phyloP scores from a whole-genome alignment of 805 yeast genomes.

The Barnettozyma californica region DNA sequence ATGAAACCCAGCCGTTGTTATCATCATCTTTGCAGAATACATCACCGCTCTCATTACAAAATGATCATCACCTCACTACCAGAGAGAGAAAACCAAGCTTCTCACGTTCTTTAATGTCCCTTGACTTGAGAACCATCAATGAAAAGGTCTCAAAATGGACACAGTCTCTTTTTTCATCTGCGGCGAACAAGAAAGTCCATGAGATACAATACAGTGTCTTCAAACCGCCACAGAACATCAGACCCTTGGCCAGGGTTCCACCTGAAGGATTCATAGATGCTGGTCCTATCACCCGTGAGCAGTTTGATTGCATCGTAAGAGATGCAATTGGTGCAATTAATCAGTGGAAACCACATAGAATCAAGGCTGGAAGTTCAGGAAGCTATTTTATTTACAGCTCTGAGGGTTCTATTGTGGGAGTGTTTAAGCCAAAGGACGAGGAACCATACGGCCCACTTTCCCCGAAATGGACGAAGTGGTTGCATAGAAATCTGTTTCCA shows the following conservation, averaged over 20 bases:
- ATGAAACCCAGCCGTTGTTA: slow-evolving; percentile 2
- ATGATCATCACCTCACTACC: background rate
- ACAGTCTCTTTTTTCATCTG: slow-evolving; percentile 22
- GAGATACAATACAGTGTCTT: slow-evolving; percentile 55
- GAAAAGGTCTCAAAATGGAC: slow-evolving; percentile 26
- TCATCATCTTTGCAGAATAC: background rate
- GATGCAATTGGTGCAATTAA: slow-evolving; percentile 40
- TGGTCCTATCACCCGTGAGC: slow-evolving; percentile 24
- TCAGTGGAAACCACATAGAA: slow-evolving; percentile 45
- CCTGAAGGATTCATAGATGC: slow-evolving; percentile 22
- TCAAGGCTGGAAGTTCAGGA: slow-evolving; percentile 65
- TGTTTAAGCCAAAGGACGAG: slow-evolving; percentile 76
- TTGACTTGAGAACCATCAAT: slow-evolving; percentile 19
- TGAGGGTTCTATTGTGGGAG: slow-evolving; percentile 40
- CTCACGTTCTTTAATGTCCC: slow-evolving; percentile 22
- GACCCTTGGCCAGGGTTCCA: slow-evolving; percentile 27
- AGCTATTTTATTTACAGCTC: slow-evolving; percentile 52
- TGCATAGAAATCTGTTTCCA: slow-evolving; percentile 69
- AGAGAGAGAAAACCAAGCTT: slow-evolving; percentile 8
- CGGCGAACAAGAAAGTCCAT: slow-evolving; percentile 22
- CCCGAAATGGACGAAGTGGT: slow-evolving; percentile 79
- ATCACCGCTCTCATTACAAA: slow-evolving; percentile 2
- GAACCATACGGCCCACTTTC: slow-evolving; percentile 76
- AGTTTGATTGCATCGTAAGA: slow-evolving; percentile 38
- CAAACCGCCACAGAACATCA: slow-evolving; percentile 32